Conservation (phyloP, 2,329 filamentous ascomycete species). For the Cylindrodendrum hubeiense region DNA sequence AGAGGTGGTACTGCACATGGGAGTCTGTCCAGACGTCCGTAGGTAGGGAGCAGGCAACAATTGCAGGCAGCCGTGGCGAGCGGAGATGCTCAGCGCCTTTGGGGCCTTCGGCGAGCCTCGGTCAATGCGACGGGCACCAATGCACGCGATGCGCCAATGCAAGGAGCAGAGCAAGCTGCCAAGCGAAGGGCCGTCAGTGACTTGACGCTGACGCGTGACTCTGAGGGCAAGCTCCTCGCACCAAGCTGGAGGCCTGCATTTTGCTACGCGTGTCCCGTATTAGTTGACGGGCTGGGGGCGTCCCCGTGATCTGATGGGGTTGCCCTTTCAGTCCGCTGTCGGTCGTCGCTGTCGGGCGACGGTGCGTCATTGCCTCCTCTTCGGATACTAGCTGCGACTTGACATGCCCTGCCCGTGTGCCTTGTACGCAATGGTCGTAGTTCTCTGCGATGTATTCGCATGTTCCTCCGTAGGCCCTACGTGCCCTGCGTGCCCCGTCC, state of each 20-base stretch:
- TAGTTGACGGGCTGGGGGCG: neutral
- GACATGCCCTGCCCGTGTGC: conserved; percentile 15
- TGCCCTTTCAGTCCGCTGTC: neutral
- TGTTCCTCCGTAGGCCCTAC: conserved; percentile 20
- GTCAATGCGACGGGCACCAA: conserved; percentile 21
- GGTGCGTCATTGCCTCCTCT: conserved; percentile 17
- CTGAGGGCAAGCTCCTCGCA: conserved; percentile 2
- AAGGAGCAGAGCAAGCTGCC: conserved; percentile 4
- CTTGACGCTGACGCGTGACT: conserved; percentile 21
- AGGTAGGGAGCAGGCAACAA: neutral
- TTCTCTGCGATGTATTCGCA: conserved; percentile 12
- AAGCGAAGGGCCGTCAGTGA: neutral
- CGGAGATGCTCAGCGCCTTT: conserved; percentile 15
- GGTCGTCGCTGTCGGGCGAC: neutral
- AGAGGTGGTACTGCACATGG: neutral
- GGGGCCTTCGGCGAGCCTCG: conserved; percentile 1
- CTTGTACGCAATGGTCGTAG: neutral
- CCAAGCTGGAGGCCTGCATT: neutral
- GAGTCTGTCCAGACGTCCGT: neutral
- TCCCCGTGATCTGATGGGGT: conserved; percentile 12
- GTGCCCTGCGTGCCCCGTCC: conserved; percentile 28
- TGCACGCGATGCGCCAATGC: conserved; percentile 7
- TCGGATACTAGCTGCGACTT: neutral
- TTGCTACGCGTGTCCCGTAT: conserved; percentile 8
- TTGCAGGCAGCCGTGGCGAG: neutral